Evolutionary conservation across 2,329 filamentous ascomycete species (phyloP), one percentile per base, ranked within the genome.

Genomic region (Aspergillus pseudoviridinutans): DNA sequence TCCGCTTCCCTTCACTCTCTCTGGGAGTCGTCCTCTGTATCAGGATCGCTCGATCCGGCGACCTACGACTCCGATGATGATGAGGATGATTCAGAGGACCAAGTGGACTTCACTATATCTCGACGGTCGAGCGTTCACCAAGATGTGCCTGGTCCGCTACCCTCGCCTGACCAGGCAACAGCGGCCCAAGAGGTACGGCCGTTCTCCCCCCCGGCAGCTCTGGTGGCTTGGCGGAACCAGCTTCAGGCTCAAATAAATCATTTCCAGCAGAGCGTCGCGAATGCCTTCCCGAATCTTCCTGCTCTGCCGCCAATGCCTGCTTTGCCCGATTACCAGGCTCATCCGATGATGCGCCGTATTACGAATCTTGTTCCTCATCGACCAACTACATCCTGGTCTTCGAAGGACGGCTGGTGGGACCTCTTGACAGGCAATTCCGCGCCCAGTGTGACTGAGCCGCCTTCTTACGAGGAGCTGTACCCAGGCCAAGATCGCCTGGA

Each of bases 391-490:
- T 74, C 79, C 4, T 64, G 71, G 58, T 67, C 70, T 14, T 69
- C 65, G 50, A 69, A 72, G 54, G 77, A 80, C 58, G 73, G 82
- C 58, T 90, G 88, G 87, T 90, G 86, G 84, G 86, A 88, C 67
- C 76, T 87, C 28, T 81, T 87, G 49, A 84, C 85, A 32, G 78
- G 78, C 8, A 74, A 76, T 53, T 72, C 74, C 42, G 65, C 76
- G 17, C 77, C 74, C 22, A 76, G 75, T 42, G 74, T 83, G 9
- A 77, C 80, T 3, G 79, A 83, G 32, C 89, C 89, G 8, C 90
- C 90, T 9, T 84, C 90, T 0, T 94, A 94, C 63, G 87, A 92
- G 54, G 90, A 92, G 50, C 84, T 94, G 28, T 94, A 86, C 70
- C 90, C 89, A 4, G 70, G 71, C 44, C 69, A 74, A 25, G 71